These are phyloP conservation scores for Spirogloea muscicola DNA, from an alignment of 139 green algal species.

Conservation along the genomic window DNA sequence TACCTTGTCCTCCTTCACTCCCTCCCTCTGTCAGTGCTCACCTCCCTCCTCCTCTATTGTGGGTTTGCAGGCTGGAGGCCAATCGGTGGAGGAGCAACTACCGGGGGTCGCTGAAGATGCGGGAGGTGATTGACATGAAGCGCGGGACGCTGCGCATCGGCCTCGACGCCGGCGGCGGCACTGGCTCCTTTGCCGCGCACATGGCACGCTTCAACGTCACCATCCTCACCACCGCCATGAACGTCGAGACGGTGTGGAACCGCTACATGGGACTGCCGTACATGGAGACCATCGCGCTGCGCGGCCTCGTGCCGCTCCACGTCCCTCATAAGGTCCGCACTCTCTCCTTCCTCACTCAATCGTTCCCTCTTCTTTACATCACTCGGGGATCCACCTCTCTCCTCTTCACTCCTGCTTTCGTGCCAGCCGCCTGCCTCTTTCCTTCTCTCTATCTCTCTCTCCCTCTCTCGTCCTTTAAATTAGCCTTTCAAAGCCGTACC, in stretches of 20 bases:
- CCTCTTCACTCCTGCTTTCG: too few relatives aligned
- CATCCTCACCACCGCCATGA: slow-evolving; percentile 36
- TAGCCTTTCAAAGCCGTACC: too few relatives aligned
- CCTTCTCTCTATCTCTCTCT: too few relatives aligned
- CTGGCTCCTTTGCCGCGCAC: slow-evolving; percentile 29
- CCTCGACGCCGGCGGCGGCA: slow-evolving; percentile 31
- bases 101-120: slow-evolving; percentile 23
- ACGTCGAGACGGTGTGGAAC: slow-evolving; percentile 25
- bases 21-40: too few relatives aligned
- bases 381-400: too few relatives aligned
- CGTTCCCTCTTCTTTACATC: too few relatives aligned
- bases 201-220: slow-evolving; percentile 26
- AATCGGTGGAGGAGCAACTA: slow-evolving; percentile 20
- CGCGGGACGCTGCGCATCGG: slow-evolving; percentile 24
- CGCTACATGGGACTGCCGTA: slow-evolving; percentile 14
- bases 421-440: too few relatives aligned
- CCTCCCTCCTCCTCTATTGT: too few relatives aligned
- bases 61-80: background rate
- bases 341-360: background rate
- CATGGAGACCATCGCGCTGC: slow-evolving; percentile 36
- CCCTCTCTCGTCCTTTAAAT: too few relatives aligned
- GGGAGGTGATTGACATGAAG: slow-evolving; percentile 33
- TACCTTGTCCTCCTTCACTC: too few relatives aligned
- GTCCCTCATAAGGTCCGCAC: slow-evolving; percentile 23
- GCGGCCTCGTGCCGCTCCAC: slow-evolving; percentile 22